These are phyloP conservation scores for Arthrobotrys megalospora DNA, from an alignment of 2,329 filamentous ascomycete species.

Conservation along the genomic window DNA sequence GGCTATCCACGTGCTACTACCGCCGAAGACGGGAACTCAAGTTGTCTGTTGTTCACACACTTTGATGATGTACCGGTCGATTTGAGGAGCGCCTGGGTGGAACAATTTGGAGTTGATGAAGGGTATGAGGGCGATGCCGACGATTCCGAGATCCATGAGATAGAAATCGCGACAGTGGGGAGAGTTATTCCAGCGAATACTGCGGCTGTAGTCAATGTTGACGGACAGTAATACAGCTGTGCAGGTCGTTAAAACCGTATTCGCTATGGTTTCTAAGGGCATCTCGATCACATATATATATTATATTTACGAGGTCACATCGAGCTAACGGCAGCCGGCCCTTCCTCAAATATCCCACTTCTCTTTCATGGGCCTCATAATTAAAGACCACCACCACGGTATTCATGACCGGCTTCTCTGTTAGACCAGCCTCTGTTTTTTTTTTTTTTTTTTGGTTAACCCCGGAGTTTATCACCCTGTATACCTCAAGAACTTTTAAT, in stretches of 20 bases:
- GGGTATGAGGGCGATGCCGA: neutral
- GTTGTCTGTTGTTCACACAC: conserved; percentile 17
- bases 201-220: neutral
- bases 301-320: too few relatives aligned
- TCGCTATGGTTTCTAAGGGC: neutral
- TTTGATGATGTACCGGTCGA: conserved; percentile 24
- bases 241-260: neutral
- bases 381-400: too few relatives aligned
- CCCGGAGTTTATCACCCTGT: too few relatives aligned
- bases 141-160: neutral
- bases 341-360: too few relatives aligned
- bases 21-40: neutral
- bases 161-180: conserved; percentile 24
- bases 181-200: conserved; percentile 13
- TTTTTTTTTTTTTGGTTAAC: too few relatives aligned
- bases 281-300: too few relatives aligned
- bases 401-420: too few relatives aligned
- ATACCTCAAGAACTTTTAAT: too few relatives aligned
- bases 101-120: conserved; percentile 11
- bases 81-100: conserved; percentile 25
- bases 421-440: too few relatives aligned
- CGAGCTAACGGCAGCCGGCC: too few relatives aligned
- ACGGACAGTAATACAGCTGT: neutral
- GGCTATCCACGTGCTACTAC: neutral
- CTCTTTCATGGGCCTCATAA: too few relatives aligned